These are phyloP conservation scores for Corylus americana DNA, from an alignment of 306 rosid genomes.

Conservation along the genomic window DNA sequence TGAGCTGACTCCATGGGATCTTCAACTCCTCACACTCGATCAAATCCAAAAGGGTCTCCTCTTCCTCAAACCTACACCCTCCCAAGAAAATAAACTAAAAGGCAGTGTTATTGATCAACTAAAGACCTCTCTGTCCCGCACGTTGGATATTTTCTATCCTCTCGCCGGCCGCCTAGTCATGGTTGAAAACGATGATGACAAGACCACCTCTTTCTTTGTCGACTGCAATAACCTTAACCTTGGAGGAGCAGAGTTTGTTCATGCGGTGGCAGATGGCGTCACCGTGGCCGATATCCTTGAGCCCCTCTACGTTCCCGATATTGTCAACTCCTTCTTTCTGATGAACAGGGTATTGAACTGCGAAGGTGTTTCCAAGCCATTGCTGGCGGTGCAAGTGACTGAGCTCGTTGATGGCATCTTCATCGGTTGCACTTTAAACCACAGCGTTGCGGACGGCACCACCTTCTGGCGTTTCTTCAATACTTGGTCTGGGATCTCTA, in stretches of 20 bases:
- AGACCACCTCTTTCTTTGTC: neutral
- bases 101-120: neutral
- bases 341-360: neutral
- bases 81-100: neutral
- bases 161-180: slow-evolving; percentile 11
- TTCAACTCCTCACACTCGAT: neutral
- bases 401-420: slow-evolving; percentile 2
- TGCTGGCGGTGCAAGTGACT: neutral
- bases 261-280: neutral
- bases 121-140: neutral
- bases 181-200: neutral
- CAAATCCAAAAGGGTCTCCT: slow-evolving; percentile 5
- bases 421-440: neutral
- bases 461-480: slow-evolving; percentile 6
- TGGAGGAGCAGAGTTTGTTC: slow-evolving; percentile 10
- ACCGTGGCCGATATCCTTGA: neutral
- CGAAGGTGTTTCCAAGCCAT: slow-evolving; percentile 1
- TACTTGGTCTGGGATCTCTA: slow-evolving; percentile 2
- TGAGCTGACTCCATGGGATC: slow-evolving; percentile 2
- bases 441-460: neutral
- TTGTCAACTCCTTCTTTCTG: neutral
- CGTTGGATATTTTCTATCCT: neutral
- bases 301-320: neutral
- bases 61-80: neutral
- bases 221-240: neutral